These are phyloP conservation scores for Pseudocercospora fuligena DNA, from an alignment of 2,329 filamentous ascomycete species.

Conservation along the genomic window DNA sequence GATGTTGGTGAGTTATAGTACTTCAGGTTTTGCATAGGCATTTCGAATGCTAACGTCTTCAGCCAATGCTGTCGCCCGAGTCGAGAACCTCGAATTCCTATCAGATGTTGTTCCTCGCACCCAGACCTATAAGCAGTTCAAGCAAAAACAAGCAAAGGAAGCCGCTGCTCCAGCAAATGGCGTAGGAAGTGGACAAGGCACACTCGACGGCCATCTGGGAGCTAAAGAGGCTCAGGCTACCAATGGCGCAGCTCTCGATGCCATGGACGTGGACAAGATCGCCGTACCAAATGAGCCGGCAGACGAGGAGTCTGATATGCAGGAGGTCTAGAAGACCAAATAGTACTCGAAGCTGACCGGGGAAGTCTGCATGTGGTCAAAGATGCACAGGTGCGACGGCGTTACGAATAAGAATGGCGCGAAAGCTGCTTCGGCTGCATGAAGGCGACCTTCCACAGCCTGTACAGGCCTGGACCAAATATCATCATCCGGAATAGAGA, in stretches of 20 bases:
- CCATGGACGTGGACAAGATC: conserved; percentile 33
- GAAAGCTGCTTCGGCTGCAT: not conserved
- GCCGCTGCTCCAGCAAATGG: conserved; percentile 20
- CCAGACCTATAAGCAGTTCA: conserved; percentile 77
- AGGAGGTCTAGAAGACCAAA: not conserved
- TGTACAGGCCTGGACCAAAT: not conserved
- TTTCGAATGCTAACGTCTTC: not conserved
- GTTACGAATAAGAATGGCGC: not conserved
- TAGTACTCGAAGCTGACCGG: not conserved
- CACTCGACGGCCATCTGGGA: conserved; percentile 25
- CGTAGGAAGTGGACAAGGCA: conserved; percentile 18
- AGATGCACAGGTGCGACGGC: not conserved
- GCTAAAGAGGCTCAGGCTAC: conserved; percentile 31
- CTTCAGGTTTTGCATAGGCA: too few relatives aligned
- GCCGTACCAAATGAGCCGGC: not conserved
- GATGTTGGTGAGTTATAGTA: conserved; percentile 71
- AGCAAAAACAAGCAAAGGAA: conserved; percentile 56
- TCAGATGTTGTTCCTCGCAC: conserved; percentile 89
- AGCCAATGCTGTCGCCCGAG: conserved; percentile 84
- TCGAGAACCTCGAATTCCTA: conserved; percentile 94
- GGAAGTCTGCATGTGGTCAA: not conserved
- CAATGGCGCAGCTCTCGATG: conserved; percentile 29
- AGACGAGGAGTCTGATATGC: not conserved
- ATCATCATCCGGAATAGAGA: not conserved
- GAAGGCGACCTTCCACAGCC: not conserved